Evolutionary conservation across 768 basidiomycete genomes (phyloP), one percentile per base, ranked within the genome.

Genomic region (Ephemerocybe angulata): DNA sequence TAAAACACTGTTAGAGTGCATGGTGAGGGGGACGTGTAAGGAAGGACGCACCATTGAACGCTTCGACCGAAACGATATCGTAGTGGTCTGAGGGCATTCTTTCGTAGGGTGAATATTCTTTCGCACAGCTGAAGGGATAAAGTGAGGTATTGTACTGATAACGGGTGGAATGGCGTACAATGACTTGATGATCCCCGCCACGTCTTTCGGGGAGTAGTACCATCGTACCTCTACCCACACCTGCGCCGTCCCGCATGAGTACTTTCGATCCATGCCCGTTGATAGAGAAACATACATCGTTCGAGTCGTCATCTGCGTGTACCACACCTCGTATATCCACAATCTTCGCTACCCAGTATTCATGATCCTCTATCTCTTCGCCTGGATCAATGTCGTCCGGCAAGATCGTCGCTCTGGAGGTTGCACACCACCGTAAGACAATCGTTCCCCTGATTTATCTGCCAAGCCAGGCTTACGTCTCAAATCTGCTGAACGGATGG

Each of bases 211-310:
- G 1, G 76, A 72, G 65, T 81, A 86, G 46, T 69, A 84, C 84
- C 84, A 86, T 46, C 79, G 74, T 0, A 86, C 73, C 10, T 58
- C 63, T 0, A 69, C 73, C 80, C 81, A 85, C 0, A 85, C 83
- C 77, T 85, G 33, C 1, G 33, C 21, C 17, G 28, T 8, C 15
- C 48, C 37, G 42, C 30, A 40, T 24, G 11, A 37, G 38, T 37
- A 1, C 41, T 21, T 15, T 21, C 29, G 42, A 24, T 38, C 13
- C 42, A 21, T 27, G 4, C 11, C 2, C 6, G 30, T 17, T 1
- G 44, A 17, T 25, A 42, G 40, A 41, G 24, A 19, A 10, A 58
- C 70, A 43, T 52, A 79, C 72, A 3, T 56, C 57, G 61, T 61
- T 73, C 3, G 63, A 62, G 1, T 61, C 66, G 4, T 71, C 65